Evolutionary conservation across 257 asterid species (phyloP), one percentile per base, ranked within the genome.

Genomic region (Nicotiana tomentosiformis): DNA sequence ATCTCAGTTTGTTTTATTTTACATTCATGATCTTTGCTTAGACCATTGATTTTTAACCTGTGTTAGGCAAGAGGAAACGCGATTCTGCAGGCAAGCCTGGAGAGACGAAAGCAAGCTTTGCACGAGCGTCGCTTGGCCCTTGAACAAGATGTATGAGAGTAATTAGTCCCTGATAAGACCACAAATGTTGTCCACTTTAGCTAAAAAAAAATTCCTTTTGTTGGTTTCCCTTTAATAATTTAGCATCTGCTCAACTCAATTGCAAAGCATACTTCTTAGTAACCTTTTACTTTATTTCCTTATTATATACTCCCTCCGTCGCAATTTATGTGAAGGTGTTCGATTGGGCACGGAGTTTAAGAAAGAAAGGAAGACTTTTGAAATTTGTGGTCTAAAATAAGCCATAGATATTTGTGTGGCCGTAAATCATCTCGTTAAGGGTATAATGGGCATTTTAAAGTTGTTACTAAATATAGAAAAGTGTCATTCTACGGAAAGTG

Each of bases 21-120:
- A 23, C 53, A 15, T 76, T 76, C 43, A 51, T 51, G n/a, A 61
- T 15, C 46, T 76, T 76, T 51, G 64, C 80, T 76, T 7, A 26
- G 16, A 23, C 43, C 64, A 51, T 51, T 66, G 62, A 9, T 30
- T 30, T 66, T 81, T 46, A 20, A 51, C 49, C 66, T 81, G 30
- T 57, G 74, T 70, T 66, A 95, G 98, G 97, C 98, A 77, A 93
- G 95, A 88, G 98, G 97, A 81, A 95, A 95, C 86, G 98, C 98
- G 60, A 95, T 95, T 86, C 85, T 95, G 89, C 98, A 95, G 89
- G 98, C 98, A 85, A 95, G 98, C 90, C 88, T 95, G 90, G 98
- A 95, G 89, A 91, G 98, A 86, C 88, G 98, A 89, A 95, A 95
- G 88, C 98, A 95, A 88, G 98, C 98, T 83, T 90, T 95, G 92